Percentiles rank a stretch among this genome's conserved stretches.
Conservation (phyloP, 768 basidiomycete genomes). For the Tylopilus felleus region DNA sequence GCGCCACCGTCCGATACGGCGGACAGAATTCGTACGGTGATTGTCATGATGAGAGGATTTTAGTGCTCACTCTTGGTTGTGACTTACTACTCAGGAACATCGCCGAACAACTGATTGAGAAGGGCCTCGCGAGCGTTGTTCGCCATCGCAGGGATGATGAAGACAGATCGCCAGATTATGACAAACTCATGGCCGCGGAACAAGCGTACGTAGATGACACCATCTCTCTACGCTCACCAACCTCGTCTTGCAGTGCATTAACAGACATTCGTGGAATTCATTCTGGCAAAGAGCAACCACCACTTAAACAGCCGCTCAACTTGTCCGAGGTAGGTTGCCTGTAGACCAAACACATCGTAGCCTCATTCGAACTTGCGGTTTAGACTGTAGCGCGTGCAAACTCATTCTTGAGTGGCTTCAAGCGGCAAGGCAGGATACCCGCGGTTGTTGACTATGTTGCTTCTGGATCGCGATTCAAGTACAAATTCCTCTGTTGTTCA, state of each 20-base stretch:
- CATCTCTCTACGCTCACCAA: background rate
- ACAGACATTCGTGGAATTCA: slow-evolving; percentile 82
- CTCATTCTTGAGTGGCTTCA: slow-evolving; percentile 89
- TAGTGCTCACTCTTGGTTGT: slow-evolving; percentile 4
- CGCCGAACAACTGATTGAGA: slow-evolving; percentile 90
- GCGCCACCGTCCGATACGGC: slow-evolving; percentile 84
- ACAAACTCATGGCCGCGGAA: slow-evolving; percentile 94
- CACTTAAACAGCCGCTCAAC: slow-evolving; percentile 81
- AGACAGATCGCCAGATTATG: slow-evolving; percentile 92
- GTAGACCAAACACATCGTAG: background rate
- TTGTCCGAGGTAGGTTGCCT: slow-evolving; percentile 72
- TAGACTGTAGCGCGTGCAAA: slow-evolving; percentile 71
- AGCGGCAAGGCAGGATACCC: slow-evolving; percentile 77
- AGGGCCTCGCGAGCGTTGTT: slow-evolving; percentile 84
- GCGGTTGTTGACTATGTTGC: slow-evolving; percentile 93
- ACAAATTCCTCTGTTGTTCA: slow-evolving; percentile 14
- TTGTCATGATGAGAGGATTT: background rate
- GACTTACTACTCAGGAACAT: slow-evolving; percentile 58
- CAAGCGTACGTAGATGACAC: slow-evolving; percentile 62
- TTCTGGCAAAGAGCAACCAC: slow-evolving; percentile 82
- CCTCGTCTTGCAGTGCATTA: slow-evolving; percentile 54
- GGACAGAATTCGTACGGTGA: slow-evolving; percentile 67
- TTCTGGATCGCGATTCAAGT: slow-evolving; percentile 96
- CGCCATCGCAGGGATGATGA: slow-evolving; percentile 95
- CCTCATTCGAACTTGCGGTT: slow-evolving; percentile 1